These are phyloP conservation scores for Letharia lupina DNA, from an alignment of 495 filamentous ascomycete genomes.

Conservation along the genomic window DNA sequence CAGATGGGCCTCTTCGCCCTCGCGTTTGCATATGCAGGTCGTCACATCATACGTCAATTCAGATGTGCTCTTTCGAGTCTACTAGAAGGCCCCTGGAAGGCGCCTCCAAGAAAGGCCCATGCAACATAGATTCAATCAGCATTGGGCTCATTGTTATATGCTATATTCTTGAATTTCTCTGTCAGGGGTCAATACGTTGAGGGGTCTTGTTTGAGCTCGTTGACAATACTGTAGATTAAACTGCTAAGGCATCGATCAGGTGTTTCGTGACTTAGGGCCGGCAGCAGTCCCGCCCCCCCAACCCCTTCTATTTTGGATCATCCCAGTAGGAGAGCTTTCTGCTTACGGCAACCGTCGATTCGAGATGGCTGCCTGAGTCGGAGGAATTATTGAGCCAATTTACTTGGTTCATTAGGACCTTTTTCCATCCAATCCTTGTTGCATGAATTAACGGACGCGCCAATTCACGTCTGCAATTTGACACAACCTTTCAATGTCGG, in stretches of 20 bases:
- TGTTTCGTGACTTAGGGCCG: background rate
- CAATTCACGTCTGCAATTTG: background rate
- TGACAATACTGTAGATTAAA: background rate
- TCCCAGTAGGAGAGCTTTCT: background rate
- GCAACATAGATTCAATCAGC: background rate
- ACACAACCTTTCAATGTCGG: background rate
- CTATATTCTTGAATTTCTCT: background rate
- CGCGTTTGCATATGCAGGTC: background rate
- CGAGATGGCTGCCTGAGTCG: conserved; percentile 4
- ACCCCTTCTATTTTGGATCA: background rate
- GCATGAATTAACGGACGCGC: background rate
- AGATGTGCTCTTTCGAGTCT: background rate
- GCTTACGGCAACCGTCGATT: background rate
- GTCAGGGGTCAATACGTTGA: background rate
- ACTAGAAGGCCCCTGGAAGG: background rate
- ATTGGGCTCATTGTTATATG: background rate
- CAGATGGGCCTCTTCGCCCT: background rate
- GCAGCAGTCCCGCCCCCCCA: background rate
- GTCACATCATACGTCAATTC: too few relatives aligned
- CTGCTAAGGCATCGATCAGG: background rate
- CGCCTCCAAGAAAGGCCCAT: background rate
- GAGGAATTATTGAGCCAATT: background rate
- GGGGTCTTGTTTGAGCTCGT: background rate
- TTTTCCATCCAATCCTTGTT: background rate
- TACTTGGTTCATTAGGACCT: background rate